phyloP scores from a whole-genome alignment of 768 basidiomycete species.

The Xerocomus brunneocitrinus region DNA sequence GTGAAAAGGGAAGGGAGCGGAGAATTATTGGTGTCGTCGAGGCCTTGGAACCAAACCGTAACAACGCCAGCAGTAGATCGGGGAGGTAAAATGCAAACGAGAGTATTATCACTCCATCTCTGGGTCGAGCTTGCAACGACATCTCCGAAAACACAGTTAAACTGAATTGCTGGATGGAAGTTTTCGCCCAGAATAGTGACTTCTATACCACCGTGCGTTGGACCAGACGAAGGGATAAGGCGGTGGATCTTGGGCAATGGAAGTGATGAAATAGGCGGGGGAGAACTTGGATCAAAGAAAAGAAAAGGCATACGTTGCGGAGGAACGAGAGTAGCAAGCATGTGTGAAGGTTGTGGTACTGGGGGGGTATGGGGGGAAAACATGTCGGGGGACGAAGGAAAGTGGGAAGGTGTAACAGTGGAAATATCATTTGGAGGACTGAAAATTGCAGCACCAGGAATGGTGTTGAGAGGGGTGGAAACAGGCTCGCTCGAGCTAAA shows the following conservation, averaged over 20 bases:
- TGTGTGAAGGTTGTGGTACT: slow-evolving; percentile 17
- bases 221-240: slow-evolving; percentile 78
- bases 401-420: slow-evolving; percentile 12
- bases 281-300: slow-evolving; percentile 54
- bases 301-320: slow-evolving; percentile 52
- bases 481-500: slow-evolving; percentile 10
- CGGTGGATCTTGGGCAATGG: slow-evolving; percentile 76
- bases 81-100: slow-evolving; percentile 89
- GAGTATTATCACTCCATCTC: slow-evolving; percentile 88
- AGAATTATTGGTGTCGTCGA: slow-evolving; percentile 55
- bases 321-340: slow-evolving; percentile 18
- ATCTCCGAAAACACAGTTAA: slow-evolving; percentile 85
- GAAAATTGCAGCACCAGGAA: slow-evolving; percentile 12
- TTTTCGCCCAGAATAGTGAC: slow-evolving; percentile 91
- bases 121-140: slow-evolving; percentile 77
- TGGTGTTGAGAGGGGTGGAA: background rate
- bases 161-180: slow-evolving; percentile 69
- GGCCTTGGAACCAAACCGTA: slow-evolving; percentile 82
- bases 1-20: slow-evolving; percentile 68
- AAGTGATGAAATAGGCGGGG: slow-evolving; percentile 43
- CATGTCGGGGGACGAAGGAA: slow-evolving; percentile 16
- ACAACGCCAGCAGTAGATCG: slow-evolving; percentile 79
- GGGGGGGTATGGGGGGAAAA: slow-evolving; percentile 15
- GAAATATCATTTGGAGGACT: slow-evolving; percentile 13
- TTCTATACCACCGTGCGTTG: slow-evolving; percentile 90